Conservation (phyloP, 2,329 filamentous ascomycete species). For the Myriangium duriaei region DNA sequence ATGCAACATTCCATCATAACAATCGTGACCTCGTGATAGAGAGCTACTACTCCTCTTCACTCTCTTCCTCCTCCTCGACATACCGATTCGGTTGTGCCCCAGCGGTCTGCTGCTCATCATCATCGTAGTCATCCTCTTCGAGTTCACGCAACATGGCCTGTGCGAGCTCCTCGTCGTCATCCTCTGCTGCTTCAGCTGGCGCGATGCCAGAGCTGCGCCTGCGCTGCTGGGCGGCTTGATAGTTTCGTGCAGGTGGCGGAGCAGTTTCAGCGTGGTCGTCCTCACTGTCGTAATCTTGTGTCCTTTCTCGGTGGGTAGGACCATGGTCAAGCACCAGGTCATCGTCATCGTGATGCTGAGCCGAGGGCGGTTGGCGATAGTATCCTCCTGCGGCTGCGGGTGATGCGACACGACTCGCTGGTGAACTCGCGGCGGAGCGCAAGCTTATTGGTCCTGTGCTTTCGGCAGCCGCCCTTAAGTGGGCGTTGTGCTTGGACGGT, state of each 20-base stretch:
- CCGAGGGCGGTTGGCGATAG: constrained; percentile 14
- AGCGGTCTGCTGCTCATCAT: too few species aligned
- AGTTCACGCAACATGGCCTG: constrained; percentile 30
- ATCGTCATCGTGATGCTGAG: constrained; percentile 18
- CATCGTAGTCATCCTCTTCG: constrained; percentile 27
- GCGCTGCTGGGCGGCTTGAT: constrained; percentile 18
- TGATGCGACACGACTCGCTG: constrained; percentile 13
- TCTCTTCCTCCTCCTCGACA: too few species aligned
- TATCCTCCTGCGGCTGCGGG: constrained; percentile 14
- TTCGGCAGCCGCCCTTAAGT: constrained; percentile 1
- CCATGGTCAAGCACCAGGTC: constrained; percentile 24
- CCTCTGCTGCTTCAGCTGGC: constrained; percentile 19
- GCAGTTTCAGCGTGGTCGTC: constrained; percentile 24
- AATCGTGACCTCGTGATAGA: too few species aligned
- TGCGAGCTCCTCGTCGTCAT: constrained; percentile 30
- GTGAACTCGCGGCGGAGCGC: constrained; percentile 25
- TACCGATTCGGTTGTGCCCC: too few species aligned
- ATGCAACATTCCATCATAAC: too few species aligned
- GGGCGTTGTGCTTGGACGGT: background rate
- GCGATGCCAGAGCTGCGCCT: constrained; percentile 16
- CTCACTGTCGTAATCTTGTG: constrained; percentile 15
- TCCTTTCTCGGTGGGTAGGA: constrained; percentile 16
- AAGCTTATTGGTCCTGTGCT: constrained; percentile 11
- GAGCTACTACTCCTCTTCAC: too few species aligned
- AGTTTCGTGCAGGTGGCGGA: constrained; percentile 24